phyloP scores from a whole-genome alignment of 441 rosid species.

The Adansonia madagascariensis region DNA sequence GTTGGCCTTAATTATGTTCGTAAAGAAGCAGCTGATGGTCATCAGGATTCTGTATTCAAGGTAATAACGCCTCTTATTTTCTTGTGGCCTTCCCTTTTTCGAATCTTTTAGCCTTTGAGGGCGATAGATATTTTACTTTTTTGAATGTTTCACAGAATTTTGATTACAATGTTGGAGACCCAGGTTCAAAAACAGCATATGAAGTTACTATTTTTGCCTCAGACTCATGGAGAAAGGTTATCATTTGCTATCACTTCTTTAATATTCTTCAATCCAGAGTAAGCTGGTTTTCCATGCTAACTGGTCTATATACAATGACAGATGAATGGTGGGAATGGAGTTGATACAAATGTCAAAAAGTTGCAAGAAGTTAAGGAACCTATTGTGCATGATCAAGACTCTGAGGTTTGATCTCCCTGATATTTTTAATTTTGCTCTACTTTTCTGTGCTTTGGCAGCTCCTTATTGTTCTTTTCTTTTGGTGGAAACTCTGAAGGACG shows the following conservation, averaged over 20 bases:
- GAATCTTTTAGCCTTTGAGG: constrained; percentile 4
- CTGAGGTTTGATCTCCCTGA: constrained; percentile 45
- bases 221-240: constrained; percentile 79
- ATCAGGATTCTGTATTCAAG: constrained; percentile 46
- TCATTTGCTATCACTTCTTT: constrained; percentile 6
- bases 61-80: constrained; percentile 38
- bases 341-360: constrained; percentile 36
- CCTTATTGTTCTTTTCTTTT: constrained; percentile 22
- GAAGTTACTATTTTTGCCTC: constrained; percentile 80
- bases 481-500: constrained; percentile 45
- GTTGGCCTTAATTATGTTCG: constrained; percentile 34
- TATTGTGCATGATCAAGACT: constrained; percentile 35
- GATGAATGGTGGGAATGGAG: constrained; percentile 52
- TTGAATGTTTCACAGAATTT: constrained; percentile 47
- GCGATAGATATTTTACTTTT: constrained; percentile 16
- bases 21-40: constrained; percentile 42
- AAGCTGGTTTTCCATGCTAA: constrained; percentile 18
- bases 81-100: constrained; percentile 16
- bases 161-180: constrained; percentile 48
- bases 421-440: constrained; percentile 11
- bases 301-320: constrained; percentile 35
- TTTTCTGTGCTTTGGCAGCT: constrained; percentile 6
- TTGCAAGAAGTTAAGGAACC: constrained; percentile 39
- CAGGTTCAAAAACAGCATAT: constrained; percentile 70
- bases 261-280: constrained; percentile 15